Evolutionary conservation across 2,329 filamentous ascomycete genomes (phyloP), one percentile per base, ranked within the genome.

Genomic region (Pleurostoma richardsiae): DNA sequence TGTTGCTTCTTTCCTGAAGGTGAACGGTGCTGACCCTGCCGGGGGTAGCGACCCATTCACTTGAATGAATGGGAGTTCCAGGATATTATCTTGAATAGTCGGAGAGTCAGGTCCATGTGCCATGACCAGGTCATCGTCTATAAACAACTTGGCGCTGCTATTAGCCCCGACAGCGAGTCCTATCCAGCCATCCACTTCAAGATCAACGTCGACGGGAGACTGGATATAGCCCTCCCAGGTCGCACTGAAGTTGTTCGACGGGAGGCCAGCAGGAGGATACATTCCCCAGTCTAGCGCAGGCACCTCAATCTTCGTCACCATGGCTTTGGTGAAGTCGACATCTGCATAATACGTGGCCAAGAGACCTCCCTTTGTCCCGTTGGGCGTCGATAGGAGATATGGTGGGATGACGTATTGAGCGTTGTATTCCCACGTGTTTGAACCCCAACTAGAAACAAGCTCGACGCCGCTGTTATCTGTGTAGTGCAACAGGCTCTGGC

Each of bases 201-300:
- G n/a, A 30, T 51, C 66, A 10, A 43, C 26, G 30, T 51, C 66
- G 10, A 69, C 66, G 1, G 69, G 64, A 1, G 66, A 62, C 11
- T 56, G 52, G 11, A 73, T 44, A 2, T 57, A 53, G 4, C 70
- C 69, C 52, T 71, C 68, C 70, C 70, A 73, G 10, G 64, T 54
- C 0, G 62, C 68, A 45, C 68, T 72, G 52, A 72, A 73, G 49
- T 73, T 73, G 48, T 66, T 72, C 1, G 66, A 71, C 6, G 66
- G 59, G 2, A 71, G 56, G 4, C 64, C 65, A 2, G 65, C 59
- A 0, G 70, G 69, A 8, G 69, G 69, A 44, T 70, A 72, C 29
- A 71, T 50, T 3, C 70, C 69, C 70, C 70, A 73, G 44, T 72
- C 66, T 3, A 68, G 59, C 5, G 65, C 65, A 2, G 70, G 70